These are phyloP conservation scores for Chamaecrista fasciculata DNA, from an alignment of 306 rosid genomes.

Conservation along the genomic window DNA sequence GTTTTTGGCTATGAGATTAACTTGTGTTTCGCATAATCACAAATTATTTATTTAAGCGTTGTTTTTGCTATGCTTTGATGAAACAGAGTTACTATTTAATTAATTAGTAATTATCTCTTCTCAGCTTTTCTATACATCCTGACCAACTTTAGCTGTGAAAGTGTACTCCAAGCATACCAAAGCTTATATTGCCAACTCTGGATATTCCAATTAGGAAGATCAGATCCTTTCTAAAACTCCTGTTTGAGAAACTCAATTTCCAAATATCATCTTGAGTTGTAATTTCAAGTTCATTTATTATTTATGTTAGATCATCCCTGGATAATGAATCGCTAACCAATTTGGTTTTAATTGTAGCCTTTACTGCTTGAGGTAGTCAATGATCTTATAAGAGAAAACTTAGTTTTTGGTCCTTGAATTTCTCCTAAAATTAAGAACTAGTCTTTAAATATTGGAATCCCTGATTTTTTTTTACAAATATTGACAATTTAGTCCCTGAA, in stretches of 20 bases:
- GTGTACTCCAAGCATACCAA: background rate
- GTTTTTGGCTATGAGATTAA: constrained; percentile 32
- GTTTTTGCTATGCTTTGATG: background rate
- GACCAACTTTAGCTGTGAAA: background rate
- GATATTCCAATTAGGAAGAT: background rate
- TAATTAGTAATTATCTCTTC: background rate
- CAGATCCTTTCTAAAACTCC: background rate
- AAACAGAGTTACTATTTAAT: background rate
- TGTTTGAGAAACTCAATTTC: background rate
- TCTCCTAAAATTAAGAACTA: too few species aligned
- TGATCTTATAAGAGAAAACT: background rate
- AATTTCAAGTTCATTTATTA: background rate
- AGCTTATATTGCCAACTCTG: background rate
- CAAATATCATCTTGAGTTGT: background rate
- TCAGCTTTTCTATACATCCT: background rate
- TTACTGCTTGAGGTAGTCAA: background rate
- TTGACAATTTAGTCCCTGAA: too few species aligned
- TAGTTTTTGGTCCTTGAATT: too few species aligned
- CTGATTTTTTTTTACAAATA: too few species aligned
- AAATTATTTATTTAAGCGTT: background rate
- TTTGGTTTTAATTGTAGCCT: background rate
- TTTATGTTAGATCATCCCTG: background rate
- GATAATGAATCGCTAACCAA: background rate
- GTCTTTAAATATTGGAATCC: too few species aligned
- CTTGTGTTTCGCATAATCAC: constrained; percentile 7